Evolutionary conservation across 176 grass and related monocot species (phyloP).

Genomic region (Pharus latifolius): DNA sequence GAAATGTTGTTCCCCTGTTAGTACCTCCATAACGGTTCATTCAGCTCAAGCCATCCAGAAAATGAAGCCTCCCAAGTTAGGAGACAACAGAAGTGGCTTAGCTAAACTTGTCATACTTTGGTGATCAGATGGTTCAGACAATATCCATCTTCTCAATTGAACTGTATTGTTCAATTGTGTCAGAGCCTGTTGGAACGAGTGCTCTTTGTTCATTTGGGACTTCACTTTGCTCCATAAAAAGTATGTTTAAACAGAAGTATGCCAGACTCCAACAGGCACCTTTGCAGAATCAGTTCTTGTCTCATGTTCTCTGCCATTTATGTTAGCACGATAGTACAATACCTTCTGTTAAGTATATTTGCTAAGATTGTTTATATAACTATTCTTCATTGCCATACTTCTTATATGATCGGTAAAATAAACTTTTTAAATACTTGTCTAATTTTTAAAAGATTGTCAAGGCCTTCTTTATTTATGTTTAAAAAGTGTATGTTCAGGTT

Average conservation of each 20-base stretch:
- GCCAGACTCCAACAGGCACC: not conserved
- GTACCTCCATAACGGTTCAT: not conserved
- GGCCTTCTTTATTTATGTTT: not conserved
- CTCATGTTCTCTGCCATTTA: not conserved
- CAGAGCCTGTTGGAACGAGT: not conserved
- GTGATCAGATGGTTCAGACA: not conserved
- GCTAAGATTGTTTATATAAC: not conserved
- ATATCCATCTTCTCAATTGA: not conserved
- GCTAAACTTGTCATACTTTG: not conserved
- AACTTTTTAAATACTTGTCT: not conserved
- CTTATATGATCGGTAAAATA: not conserved
- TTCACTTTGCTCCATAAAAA: not conserved
- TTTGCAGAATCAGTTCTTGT: not conserved
- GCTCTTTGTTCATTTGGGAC: not conserved
- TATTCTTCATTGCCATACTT: not conserved
- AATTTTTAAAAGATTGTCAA: not conserved
- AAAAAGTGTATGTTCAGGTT: constrained; percentile 42
- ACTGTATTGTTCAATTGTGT: not conserved
- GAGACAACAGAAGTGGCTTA: not conserved
- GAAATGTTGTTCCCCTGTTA: not conserved
- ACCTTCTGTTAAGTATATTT: not conserved
- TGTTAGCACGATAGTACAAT: constrained; percentile 4
- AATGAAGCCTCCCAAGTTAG: not conserved
- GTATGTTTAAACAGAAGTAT: not conserved
- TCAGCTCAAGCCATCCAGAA: not conserved